Evolutionary conservation across 345 rosid genomes (phyloP), one percentile per base, ranked within the genome.

Genomic region (Euphorbia pulcherrima): DNA sequence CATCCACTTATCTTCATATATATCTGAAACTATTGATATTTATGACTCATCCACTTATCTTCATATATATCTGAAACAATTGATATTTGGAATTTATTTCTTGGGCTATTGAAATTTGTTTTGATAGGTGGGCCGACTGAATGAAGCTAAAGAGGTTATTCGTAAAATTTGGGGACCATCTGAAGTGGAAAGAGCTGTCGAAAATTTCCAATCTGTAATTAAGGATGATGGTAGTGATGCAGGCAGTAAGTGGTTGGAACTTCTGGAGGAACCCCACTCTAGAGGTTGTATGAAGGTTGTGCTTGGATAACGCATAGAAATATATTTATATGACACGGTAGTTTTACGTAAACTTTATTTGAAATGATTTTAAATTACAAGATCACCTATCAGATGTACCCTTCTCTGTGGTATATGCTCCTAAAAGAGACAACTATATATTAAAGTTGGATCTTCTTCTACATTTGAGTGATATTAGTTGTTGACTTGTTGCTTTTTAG

Each of bases 271-370:
- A 70, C 96, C 93, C 17, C 86, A 90, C 72, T 85, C 84, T 76
- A 82, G 83, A 90, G 96, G 91, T 90, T 82, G 85, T 79, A 76
- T 69, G 69, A 70, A 84, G 88, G 87, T 76, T 83, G 75, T 75
- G 66, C 76, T 26, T 59, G 41, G 67, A 63, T 56, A 30, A 67
- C 55, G 30, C 46, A 60, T 62, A 71, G 40, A 18, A 35, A n/a
- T 56, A 55, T 6, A 13, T 29, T 58, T 26, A 12, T 61, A 14
- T 10, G 12, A 28, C 44, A 39, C 6, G 44, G 44, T 39, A 39
- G 10, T 39, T 39, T 39, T 39, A 39, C 6, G 6, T 39, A 7
- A 33, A 33, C 6, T 39, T 39, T 39, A 39, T 39, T 9, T 39
- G 44, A 39, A 39, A 6, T 39, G 44, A 39, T 39, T 39, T 1